phyloP scores from a whole-genome alignment of 768 basidiomycete genomes.

The Termitomyces sp. region DNA sequence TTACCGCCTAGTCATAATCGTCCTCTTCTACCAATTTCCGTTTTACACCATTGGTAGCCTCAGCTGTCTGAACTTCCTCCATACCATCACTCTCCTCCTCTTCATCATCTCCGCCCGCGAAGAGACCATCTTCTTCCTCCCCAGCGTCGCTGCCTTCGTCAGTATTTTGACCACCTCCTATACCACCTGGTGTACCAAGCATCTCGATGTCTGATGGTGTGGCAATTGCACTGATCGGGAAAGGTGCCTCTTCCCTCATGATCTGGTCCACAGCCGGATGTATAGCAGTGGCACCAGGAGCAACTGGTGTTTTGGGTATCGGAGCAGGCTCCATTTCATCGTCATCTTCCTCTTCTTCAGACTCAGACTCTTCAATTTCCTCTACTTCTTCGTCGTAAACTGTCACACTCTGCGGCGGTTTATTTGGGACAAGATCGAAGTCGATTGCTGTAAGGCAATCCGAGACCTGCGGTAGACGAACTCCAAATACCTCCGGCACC shows the following conservation, averaged over 20 bases:
- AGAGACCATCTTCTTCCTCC: constrained; percentile 76
- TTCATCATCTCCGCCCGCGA: constrained; percentile 72
- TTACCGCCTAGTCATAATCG: constrained; percentile 62
- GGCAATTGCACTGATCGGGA: constrained; percentile 58
- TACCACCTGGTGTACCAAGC: constrained; percentile 42
- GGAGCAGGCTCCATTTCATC: constrained; percentile 70
- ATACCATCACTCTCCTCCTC: constrained; percentile 80
- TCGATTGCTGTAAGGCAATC: constrained; percentile 79
- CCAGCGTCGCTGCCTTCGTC: constrained; percentile 71
- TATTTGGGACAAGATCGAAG: constrained; percentile 85
- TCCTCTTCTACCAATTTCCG: constrained; percentile 84
- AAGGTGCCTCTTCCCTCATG: constrained; percentile 44
- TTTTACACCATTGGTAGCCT: constrained; percentile 57
- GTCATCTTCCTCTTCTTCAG: constrained; percentile 58
- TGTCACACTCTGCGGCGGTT: constrained; percentile 73
- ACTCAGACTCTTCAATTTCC: constrained; percentile 75
- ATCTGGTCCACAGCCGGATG: constrained; percentile 32
- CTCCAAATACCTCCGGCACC: constrained; percentile 87
- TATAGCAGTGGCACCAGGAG: constrained; percentile 21
- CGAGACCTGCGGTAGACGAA: constrained; percentile 66
- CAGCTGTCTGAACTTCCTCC: constrained; percentile 67
- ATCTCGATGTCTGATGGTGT: constrained; percentile 72
- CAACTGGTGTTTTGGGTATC: constrained; percentile 35
- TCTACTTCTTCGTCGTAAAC: constrained; percentile 81
- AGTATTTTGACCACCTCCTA: constrained; percentile 24